These are phyloP conservation scores for Detonula confervacea DNA, from an alignment of 352 stramenopile species.

Conservation along the genomic window DNA sequence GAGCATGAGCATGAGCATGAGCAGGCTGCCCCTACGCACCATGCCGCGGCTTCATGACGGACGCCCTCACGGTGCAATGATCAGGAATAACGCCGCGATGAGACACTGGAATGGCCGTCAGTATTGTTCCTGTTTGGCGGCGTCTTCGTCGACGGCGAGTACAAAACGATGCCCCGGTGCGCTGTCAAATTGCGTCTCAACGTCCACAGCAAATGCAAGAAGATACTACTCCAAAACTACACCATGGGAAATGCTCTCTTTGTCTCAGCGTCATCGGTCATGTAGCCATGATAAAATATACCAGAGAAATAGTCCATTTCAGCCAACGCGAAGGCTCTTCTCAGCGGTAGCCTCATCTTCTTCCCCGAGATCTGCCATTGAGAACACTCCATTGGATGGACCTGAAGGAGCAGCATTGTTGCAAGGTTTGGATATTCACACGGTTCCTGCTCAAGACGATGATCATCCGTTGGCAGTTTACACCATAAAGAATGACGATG, in stretches of 20 bases:
- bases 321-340: background rate
- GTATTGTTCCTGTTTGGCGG: constrained; percentile 3
- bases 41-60: constrained; percentile 3
- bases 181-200: no score
- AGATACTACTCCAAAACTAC: no score
- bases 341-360: background rate
- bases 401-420: constrained; percentile 54
- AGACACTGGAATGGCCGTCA: background rate
- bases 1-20: no score
- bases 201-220: no score
- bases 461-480: constrained; percentile 77
- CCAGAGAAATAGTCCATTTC: background rate
- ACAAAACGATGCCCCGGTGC: background rate
- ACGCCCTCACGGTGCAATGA: background rate
- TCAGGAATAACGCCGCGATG: background rate
- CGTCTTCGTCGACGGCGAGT: background rate
- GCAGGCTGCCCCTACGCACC: background rate
- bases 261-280: no score
- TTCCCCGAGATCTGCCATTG: constrained; percentile 26
- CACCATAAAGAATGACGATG: constrained; percentile 41
- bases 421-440: constrained; percentile 76
- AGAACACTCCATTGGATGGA: constrained; percentile 52
- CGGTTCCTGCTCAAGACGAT: constrained; percentile 63
- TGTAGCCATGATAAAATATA: no score
- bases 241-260: no score